A percentile compares a stretch with the other conserved stretches of the same genome.
phyloP scores from a whole-genome alignment of 2,329 filamentous ascomycete species.

The Monosporascus sp. region DNA sequence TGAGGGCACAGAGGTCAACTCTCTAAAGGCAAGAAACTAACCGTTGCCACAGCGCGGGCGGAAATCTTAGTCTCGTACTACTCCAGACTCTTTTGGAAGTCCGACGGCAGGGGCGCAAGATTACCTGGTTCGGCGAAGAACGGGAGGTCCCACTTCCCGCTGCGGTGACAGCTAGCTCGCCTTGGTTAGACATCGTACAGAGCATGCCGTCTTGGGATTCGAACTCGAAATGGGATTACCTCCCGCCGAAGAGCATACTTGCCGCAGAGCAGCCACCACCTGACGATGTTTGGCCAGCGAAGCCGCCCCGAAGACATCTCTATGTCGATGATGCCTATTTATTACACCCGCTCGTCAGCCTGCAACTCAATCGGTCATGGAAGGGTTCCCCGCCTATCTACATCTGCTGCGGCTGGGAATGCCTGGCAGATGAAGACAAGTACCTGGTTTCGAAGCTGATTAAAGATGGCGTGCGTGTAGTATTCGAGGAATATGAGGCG shows the following conservation, averaged over 20 bases:
- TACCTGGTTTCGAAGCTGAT: slow-evolving; percentile 53
- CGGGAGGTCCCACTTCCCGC: slow-evolving; percentile 61
- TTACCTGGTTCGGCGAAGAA: slow-evolving; percentile 55
- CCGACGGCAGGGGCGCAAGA: slow-evolving; percentile 34
- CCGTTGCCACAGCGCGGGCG: slow-evolving; percentile 55
- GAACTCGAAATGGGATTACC: slow-evolving; percentile 58
- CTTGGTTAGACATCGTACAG: slow-evolving; percentile 68
- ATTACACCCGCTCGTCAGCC: slow-evolving; percentile 63
- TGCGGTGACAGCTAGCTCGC: slow-evolving; percentile 55
- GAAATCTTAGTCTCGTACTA: slow-evolving; percentile 62
- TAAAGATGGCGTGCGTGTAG: slow-evolving; percentile 52
- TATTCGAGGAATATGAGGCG: slow-evolving; percentile 68
- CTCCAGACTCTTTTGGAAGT: slow-evolving; percentile 65
- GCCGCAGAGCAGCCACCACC: slow-evolving; percentile 28
- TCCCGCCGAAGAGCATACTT: slow-evolving; percentile 40
- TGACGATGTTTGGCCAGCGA: slow-evolving; percentile 53
- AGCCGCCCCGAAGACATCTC: slow-evolving; percentile 46
- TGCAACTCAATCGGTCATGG: slow-evolving; percentile 57
- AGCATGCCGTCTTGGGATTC: slow-evolving; percentile 49
- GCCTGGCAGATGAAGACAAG: slow-evolving; percentile 61
- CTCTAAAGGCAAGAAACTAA: neutral
- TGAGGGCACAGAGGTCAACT: slow-evolving; percentile 20
- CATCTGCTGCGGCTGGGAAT: slow-evolving; percentile 65
- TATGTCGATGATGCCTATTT: slow-evolving; percentile 50
- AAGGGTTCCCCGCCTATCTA: slow-evolving; percentile 58